Evolutionary conservation across 306 rosid genomes (phyloP), one percentile per base, ranked within the genome.

Genomic region (Malus asiatica): DNA sequence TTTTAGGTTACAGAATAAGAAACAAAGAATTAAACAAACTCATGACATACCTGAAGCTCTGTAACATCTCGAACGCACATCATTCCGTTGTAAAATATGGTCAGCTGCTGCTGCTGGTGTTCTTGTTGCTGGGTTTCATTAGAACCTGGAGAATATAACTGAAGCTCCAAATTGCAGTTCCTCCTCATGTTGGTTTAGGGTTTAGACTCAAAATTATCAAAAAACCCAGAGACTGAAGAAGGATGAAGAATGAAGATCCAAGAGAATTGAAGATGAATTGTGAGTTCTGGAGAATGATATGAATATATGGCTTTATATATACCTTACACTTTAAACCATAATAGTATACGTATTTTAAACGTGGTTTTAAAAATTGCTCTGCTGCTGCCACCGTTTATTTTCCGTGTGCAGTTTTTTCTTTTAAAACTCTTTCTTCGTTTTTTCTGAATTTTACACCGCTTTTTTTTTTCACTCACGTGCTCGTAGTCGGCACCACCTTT

Each of bases 11-110:
- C 5, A 6, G 12, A 25, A 5, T 29, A 13, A 65, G 40, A 44
- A 33, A 65, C 22, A 32, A 63, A 32, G 38, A 65, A 20, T 4
- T 7, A 14, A 12, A 30, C 22, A 63, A 14, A 32, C 19, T 35
- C 62, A 13, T 8, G 40, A 16, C 15, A 20, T 67, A 93, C 97
- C 96, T 89, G 93, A 81, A 87, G n/a, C 74, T 90, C 90, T 0
- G 94, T 93, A 27, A 90, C 97, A 80, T 93, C 90, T 12, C 83
- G 75, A 75, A 86, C 94, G 40, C 89, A 90, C 76, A 90, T 84
- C 67, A 77, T 71, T 6, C 93, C 97, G 42, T 89, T 86, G 75
- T 93, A 93, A 81, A 93, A 84, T 69, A 93, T 85, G 11, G 96
- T 93, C 2, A 93, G 70, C 53, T 25, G 60, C 38, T 16, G 70